phyloP scores from a whole-genome alignment of 495 filamentous ascomycete genomes.

The Hyaloscypha variabilis region DNA sequence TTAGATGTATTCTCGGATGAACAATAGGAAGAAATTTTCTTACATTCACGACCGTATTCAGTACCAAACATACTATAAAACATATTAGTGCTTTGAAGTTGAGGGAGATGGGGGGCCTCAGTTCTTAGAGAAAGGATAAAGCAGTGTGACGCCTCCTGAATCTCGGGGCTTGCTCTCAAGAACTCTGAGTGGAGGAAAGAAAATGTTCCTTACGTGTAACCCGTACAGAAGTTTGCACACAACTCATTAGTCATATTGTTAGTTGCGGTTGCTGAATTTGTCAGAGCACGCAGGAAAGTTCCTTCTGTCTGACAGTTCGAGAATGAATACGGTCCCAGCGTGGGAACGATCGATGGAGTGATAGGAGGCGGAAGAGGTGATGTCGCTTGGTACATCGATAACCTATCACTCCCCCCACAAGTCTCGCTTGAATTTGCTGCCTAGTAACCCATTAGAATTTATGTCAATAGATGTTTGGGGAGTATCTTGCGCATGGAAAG shows the following conservation, averaged over 20 bases:
- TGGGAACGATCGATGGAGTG: constrained; percentile 20
- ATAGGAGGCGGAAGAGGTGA: neutral
- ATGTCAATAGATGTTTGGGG: neutral
- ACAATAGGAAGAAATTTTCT: neutral
- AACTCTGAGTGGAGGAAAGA: too few relatives aligned
- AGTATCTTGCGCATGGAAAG: neutral
- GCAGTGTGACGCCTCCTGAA: too few relatives aligned
- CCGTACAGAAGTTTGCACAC: constrained; percentile 36
- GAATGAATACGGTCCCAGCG: constrained; percentile 26
- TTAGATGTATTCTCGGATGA: neutral
- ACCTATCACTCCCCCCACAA: neutral
- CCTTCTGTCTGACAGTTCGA: constrained; percentile 24
- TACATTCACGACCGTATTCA: constrained; percentile 38
- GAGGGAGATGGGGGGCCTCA: too few relatives aligned
- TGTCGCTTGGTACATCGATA: neutral
- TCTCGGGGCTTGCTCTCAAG: too few relatives aligned
- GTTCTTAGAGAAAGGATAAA: too few relatives aligned
- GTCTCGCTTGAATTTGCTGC: too few relatives aligned
- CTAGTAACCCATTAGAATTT: too few relatives aligned
- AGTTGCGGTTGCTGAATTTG: neutral
- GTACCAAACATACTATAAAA: constrained; percentile 32
- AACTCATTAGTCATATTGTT: constrained; percentile 37
- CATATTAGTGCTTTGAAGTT: too few relatives aligned
- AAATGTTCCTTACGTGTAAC: constrained; percentile 18
- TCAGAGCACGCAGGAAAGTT: constrained; percentile 4